Base-by-base conservation (phyloP, 495 filamentous ascomycete genomes). In the Talaromyces adpressus region DNA sequence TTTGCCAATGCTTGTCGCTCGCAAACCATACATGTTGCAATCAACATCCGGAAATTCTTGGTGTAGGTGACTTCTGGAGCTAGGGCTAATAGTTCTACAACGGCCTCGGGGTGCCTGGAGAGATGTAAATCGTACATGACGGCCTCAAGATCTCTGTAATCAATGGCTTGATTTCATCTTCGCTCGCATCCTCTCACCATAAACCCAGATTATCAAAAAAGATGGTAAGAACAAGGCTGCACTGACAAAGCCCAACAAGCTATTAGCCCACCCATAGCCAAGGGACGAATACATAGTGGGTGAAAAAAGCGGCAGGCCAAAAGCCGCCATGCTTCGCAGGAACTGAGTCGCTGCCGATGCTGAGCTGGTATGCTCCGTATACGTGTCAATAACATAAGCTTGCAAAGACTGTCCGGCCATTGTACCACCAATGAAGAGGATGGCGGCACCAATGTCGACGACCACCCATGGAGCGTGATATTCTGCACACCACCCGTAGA, bases 271-370 rank as follows among this genome's bases (percentile, higher is more conserved):
- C 16, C 49, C 49, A 25, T 22, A 53, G 51, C 49, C 49, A 18
- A 53, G 49, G 3, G 49, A 22, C 20, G n/a, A 23, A 61, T 86
- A 88, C 81, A 88, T 82, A 22, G 77, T 72, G 5, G 80, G 76
- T 20, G 79, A 84, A 49, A 77, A 79, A 5, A 87, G 75, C 3
- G 85, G 85, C 9, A 88, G 73, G 0, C 82, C 72, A 3, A 81
- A 82, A 0, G 83, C 85, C 14, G 77, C 68, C 0, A 86, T 60
- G 12, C 77, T 84, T n/a, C 89, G 77, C 29, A 86, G 71, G 8
- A 92, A 85, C 0, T 84, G 80, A 65, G 91, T 90, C 2, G 89
- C 88, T 1, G 89, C 89, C 7, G 91, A 72, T 0, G 88, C 90
- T 2, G 81, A 86, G 0, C 89, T 90, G 0, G 88, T 83, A 39